Percentiles rank a stretch among this genome's conserved stretches.
These are phyloP conservation scores for Pluteus cervinus DNA, from an alignment of 768 basidiomycete species.

Conservation along the genomic window DNA sequence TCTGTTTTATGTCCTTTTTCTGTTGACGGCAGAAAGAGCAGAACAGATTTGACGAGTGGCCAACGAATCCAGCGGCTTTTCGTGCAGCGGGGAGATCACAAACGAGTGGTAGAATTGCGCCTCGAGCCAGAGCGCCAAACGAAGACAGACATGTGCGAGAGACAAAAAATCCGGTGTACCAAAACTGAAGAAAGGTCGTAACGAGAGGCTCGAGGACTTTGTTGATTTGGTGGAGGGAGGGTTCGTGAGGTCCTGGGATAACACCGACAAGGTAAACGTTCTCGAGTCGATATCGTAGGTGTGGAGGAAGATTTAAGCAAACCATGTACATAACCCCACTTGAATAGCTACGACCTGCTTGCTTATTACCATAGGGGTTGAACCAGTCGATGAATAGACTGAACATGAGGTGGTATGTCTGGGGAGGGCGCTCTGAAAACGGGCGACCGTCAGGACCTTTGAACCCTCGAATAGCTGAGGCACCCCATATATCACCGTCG, in stretches of 20 bases:
- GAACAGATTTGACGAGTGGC: conserved; percentile 15
- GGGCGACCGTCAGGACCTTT: conserved; percentile 5
- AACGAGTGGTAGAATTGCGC: conserved; percentile 12
- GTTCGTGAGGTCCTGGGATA: conserved; percentile 24
- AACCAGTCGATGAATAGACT: conserved; percentile 28
- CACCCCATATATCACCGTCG: not conserved
- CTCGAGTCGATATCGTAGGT: conserved; percentile 24
- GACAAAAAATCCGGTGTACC: conserved; percentile 13
- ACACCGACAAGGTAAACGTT: conserved; percentile 25
- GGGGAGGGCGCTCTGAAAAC: not conserved
- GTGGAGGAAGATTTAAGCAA: conserved; percentile 25
- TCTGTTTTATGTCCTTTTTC: too few species aligned
- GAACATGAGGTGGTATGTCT: conserved; percentile 13
- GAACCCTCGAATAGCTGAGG: not conserved
- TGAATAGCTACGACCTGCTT: conserved; percentile 18
- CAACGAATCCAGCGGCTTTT: conserved; percentile 20
- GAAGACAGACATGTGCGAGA: conserved; percentile 8
- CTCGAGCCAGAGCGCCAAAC: conserved; percentile 1
- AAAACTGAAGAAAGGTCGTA: conserved; percentile 16
- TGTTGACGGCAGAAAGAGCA: conserved; percentile 27
- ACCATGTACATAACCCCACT: conserved; percentile 24
- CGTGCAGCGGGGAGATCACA: conserved; percentile 25
- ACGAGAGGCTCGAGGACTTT: conserved; percentile 22
- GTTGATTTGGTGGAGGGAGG: conserved; percentile 20
- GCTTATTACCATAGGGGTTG: conserved; percentile 20